These are phyloP conservation scores for Boletus albobrunnescens DNA, from an alignment of 1,284 basidiomycete genomes.

Conservation along the genomic window DNA sequence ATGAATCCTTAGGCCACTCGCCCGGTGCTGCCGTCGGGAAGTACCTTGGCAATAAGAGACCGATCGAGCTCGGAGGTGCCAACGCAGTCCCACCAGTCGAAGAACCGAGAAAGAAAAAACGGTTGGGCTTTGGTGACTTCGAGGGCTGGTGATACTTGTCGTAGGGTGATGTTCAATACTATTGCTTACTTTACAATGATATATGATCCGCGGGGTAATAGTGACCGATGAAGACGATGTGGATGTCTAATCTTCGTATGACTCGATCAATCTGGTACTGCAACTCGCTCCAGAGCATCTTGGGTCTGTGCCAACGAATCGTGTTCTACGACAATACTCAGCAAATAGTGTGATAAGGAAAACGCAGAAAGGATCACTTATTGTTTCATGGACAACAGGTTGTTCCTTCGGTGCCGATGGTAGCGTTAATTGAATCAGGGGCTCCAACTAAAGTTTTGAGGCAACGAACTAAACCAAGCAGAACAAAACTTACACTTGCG, in stretches of 20 bases:
- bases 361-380: slow-evolving; percentile 23
- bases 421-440: slow-evolving; percentile 11
- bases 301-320: neutral
- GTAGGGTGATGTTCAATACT: slow-evolving; percentile 1
- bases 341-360: neutral
- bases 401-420: slow-evolving; percentile 42
- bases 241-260: neutral
- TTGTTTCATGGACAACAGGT: slow-evolving; percentile 33
- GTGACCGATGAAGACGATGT: neutral
- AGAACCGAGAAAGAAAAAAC: slow-evolving; percentile 67
- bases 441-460: slow-evolving; percentile 17
- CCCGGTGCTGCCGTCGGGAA: slow-evolving; percentile 50
- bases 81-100: slow-evolving; percentile 27
- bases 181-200: slow-evolving; percentile 13
- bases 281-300: slow-evolving; percentile 12
- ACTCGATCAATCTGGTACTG: slow-evolving; percentile 21
- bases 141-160: slow-evolving; percentile 54
- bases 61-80: slow-evolving; percentile 30
- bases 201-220: slow-evolving; percentile 11
- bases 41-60: slow-evolving; percentile 58
- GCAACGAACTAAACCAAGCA: neutral
- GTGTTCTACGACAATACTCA: slow-evolving; percentile 11
- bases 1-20: slow-evolving; percentile 30
- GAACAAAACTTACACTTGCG: slow-evolving; percentile 46
- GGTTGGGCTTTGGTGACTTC: slow-evolving; percentile 78